These are phyloP conservation scores for Aureobasidium subglaciale DNA, from an alignment of 2,329 filamentous ascomycete species.

Conservation along the genomic window DNA sequence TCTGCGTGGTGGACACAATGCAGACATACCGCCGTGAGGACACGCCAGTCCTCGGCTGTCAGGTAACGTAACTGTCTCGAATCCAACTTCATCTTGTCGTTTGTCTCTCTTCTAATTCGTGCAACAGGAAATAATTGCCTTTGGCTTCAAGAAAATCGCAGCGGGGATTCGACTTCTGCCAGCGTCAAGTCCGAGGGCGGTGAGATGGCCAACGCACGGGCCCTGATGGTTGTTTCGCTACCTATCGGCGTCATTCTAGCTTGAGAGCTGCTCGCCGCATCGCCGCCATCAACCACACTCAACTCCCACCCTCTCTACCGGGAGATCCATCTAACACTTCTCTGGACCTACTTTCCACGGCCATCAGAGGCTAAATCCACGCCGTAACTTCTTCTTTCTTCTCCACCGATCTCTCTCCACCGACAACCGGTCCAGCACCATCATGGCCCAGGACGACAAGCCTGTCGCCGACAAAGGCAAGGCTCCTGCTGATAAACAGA, in stretches of 20 bases:
- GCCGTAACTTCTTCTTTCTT: neutral
- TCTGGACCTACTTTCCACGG: neutral
- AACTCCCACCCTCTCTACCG: conserved; percentile 20
- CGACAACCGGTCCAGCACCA: conserved; percentile 33
- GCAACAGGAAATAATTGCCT: neutral
- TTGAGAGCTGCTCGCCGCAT: conserved; percentile 4
- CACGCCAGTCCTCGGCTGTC: conserved; percentile 86
- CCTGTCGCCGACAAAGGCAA: conserved; percentile 89
- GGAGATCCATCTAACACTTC: conserved; percentile 6
- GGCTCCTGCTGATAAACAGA: conserved; percentile 57
- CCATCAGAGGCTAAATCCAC: neutral
- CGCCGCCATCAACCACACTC: conserved; percentile 1
- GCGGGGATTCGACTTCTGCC: conserved; percentile 2
- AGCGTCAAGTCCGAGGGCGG: conserved; percentile 15
- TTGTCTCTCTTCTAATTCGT: neutral
- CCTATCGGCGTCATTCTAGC: neutral
- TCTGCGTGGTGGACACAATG: neutral
- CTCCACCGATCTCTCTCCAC: neutral
- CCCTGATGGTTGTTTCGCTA: conserved; percentile 2
- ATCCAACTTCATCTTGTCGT: conserved; percentile 78
- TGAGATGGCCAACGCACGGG: conserved; percentile 12
- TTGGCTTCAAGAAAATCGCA: neutral
- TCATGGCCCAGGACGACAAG: conserved; percentile 85
- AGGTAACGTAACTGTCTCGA: conserved; percentile 90
- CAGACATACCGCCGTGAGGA: conserved; percentile 73